Conservation (phyloP, 1,139 yeast genomes). For the Taphrina deformans region DNA sequence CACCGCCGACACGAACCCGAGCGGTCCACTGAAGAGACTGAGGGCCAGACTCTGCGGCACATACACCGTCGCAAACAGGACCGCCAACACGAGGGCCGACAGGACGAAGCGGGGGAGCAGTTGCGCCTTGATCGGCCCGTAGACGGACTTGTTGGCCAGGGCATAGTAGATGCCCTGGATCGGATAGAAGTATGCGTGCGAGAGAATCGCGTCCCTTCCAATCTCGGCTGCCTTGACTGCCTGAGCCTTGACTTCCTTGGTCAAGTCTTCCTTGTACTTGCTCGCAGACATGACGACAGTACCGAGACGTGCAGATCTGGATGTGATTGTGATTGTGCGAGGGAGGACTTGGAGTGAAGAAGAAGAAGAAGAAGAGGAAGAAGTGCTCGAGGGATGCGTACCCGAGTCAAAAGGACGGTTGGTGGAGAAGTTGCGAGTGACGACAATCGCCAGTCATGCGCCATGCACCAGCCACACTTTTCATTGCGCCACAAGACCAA, state of each 20-base stretch:
- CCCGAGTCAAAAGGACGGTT: no score
- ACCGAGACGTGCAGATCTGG: not conserved
- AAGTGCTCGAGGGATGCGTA: not conserved
- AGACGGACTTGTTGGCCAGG: conserved; percentile 6
- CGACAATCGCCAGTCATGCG: not conserved
- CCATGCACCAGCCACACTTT: not conserved
- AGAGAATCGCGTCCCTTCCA: conserved; percentile 17
- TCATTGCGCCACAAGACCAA: no score
- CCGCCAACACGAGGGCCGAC: conserved; percentile 6
- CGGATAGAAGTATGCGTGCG: conserved; percentile 22
- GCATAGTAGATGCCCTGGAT: conserved; percentile 25
- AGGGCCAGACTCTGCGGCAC: conserved; percentile 27
- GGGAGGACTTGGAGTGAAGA: not conserved
- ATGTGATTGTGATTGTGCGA: not conserved
- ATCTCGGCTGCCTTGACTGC: conserved; percentile 19
- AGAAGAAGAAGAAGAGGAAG: not conserved
- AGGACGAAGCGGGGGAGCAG: conserved; percentile 20
- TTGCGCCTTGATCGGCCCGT: conserved; percentile 18
- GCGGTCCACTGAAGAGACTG: conserved; percentile 28
- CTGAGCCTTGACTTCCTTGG: conserved; percentile 13
- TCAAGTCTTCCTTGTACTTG: conserved; percentile 13
- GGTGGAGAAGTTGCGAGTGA: not conserved
- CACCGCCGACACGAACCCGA: conserved; percentile 29
- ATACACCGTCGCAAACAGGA: conserved; percentile 26
- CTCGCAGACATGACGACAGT: not conserved